Percentiles rank a stretch among this genome's conserved stretches.
phyloP scores from a whole-genome alignment of 495 filamentous ascomycete species.

The Peziza echinospora region DNA sequence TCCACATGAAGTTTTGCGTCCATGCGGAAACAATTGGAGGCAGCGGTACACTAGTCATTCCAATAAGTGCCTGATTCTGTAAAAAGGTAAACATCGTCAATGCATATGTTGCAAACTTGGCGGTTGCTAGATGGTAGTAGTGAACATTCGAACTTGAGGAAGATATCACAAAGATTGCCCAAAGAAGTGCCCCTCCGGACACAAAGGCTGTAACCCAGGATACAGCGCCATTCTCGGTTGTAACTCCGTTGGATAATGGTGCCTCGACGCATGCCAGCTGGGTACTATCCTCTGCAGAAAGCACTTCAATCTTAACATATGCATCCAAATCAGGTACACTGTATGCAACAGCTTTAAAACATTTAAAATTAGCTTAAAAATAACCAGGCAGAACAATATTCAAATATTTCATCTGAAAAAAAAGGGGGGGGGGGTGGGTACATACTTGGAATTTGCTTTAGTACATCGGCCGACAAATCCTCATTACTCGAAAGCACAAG shows the following conservation, averaged over 20 bases:
- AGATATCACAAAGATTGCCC: conserved; percentile 53
- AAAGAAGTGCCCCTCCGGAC: conserved; percentile 51
- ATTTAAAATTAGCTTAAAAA: background rate
- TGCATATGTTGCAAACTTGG: conserved; percentile 75
- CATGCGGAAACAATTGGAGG: conserved; percentile 73
- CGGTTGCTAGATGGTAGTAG: conserved; percentile 26
- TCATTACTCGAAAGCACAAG: conserved; percentile 50
- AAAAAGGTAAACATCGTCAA: conserved; percentile 89
- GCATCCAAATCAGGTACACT: conserved; percentile 77
- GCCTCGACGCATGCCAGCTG: conserved; percentile 65
- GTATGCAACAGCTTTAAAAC: conserved; percentile 39
- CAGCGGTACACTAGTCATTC: conserved; percentile 53
- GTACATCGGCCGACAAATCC: conserved; percentile 19
- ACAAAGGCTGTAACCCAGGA: conserved; percentile 71
- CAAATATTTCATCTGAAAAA: too few species aligned
- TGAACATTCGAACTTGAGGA: conserved; percentile 61
- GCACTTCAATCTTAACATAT: conserved; percentile 47
- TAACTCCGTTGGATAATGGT: conserved; percentile 68
- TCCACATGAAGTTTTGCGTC: conserved; percentile 95
- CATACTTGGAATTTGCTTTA: conserved; percentile 39
- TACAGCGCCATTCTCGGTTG: conserved; percentile 64
- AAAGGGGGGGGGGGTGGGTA: too few species aligned
- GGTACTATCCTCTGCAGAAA: conserved; percentile 21
- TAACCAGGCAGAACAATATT: background rate
- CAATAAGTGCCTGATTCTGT: conserved; percentile 79